Evolutionary conservation across 2,329 filamentous ascomycete genomes (phyloP).

Genomic region (Cytospora piceae): DNA sequence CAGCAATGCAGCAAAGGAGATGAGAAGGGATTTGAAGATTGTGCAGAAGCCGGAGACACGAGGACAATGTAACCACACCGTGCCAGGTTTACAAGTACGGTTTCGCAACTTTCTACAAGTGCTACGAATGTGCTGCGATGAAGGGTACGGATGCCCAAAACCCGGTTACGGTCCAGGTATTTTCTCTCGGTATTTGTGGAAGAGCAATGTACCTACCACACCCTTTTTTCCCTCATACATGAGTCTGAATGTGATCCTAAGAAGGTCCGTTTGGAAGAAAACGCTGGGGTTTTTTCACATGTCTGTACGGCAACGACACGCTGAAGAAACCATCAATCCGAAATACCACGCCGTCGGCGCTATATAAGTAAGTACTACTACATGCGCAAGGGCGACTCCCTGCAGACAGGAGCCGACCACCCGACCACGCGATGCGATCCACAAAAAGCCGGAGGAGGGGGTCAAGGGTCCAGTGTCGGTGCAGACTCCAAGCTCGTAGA

Average conservation of each 20-base stretch:
- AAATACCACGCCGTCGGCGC: neutral
- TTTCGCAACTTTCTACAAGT: neutral
- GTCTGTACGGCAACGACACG: neutral
- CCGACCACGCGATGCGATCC: conserved; percentile 5
- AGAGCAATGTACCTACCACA: neutral
- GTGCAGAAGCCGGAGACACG: neutral
- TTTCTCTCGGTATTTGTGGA: neutral
- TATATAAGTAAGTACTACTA: too few species aligned
- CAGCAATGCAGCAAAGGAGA: neutral
- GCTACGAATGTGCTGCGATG: conserved; percentile 10
- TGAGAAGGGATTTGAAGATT: neutral
- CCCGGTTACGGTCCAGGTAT: neutral
- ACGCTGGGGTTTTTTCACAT: neutral
- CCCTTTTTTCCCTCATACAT: too few species aligned
- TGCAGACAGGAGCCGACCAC: conserved; percentile 14
- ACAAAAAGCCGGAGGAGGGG: conserved; percentile 6
- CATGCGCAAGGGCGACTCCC: conserved; percentile 11
- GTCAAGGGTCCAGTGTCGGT: neutral
- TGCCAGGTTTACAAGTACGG: conserved; percentile 7
- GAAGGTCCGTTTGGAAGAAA: too few species aligned
- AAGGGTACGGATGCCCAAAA: neutral
- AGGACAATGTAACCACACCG: conserved; percentile 1
- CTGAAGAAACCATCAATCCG: conserved; percentile 8
- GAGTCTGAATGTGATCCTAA: too few species aligned
- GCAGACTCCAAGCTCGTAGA: conserved; percentile 7